Base-by-base conservation (phyloP, 176 grass and related monocot genomes). In the Zizania latifolia region DNA sequence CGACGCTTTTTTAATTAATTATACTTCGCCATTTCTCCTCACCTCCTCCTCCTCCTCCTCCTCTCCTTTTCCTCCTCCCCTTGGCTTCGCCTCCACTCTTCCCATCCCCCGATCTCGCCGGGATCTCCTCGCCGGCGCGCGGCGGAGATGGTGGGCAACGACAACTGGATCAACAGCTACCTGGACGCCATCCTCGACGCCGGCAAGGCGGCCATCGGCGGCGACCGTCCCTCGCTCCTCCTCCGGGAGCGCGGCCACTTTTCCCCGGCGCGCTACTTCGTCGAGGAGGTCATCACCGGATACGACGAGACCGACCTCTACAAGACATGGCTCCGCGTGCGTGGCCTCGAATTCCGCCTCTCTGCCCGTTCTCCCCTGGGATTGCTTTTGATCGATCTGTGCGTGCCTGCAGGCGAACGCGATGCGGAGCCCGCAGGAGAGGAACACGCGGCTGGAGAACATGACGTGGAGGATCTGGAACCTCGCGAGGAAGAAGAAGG, bases 391-490 rank as follows among this genome's bases (percentile, higher is more conserved):
- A 33, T 71, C 74, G 78, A 82, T 89, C 83, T 82, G 72, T 29
- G 36, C 10, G 24, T 51, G 43, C 43, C 9, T 13, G 4, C 77
- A 97, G 93, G 93, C 93, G 16, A 92, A 92, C 67, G 93, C 93
- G 67, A 97, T 97, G 93, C 85, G 93, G 82, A 97, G 93, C 23
- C 91, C 95, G 65, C 95, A 98, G 87, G 95, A 98, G 86, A 94
- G 95, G 82, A 98, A 98, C 79, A 98, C 95, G 51, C 83, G 95
- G 54, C 89, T 98, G 37, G 95, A 98, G 79, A 98, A 98, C 78
- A 98, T 98, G 95, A 92, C 91, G 28, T 98, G 95, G 95, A 92
- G 95, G 86, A 94, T 98, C 84, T 98, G 91, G 95, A 99, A 99
- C 88, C 88, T 99, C 51, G 91, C 95, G 1, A 88, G 95, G 71